A percentile compares a stretch with the other conserved stretches of the same genome.
phyloP scores from a whole-genome alignment of 306 rosid species.

The Urtica urens region DNA sequence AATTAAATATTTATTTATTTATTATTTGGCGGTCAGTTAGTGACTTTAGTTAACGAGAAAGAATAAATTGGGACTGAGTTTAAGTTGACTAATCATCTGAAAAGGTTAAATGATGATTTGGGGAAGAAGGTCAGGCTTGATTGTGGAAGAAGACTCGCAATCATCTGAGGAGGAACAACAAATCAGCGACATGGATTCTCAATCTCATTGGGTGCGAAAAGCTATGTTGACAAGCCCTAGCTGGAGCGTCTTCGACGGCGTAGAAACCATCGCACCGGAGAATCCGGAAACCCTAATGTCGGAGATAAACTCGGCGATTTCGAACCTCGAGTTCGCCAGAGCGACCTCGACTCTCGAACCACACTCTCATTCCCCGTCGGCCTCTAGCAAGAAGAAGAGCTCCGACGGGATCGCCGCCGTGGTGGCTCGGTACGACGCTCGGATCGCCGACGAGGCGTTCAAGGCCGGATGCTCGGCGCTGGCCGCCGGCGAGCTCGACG shows the following conservation, averaged over 20 bases:
- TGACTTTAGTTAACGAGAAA: no score
- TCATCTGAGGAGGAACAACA: neutral
- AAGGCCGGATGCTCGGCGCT: conserved; percentile 76
- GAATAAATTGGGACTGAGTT: neutral
- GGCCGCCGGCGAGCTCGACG: conserved; percentile 62
- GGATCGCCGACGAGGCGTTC: conserved; percentile 67
- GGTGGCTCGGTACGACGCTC: conserved; percentile 33
- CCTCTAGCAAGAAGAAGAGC: conserved; percentile 7
- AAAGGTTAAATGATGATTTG: neutral
- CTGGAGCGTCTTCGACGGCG: conserved; percentile 67
- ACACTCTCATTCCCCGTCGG: conserved; percentile 13
- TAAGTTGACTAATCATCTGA: neutral
- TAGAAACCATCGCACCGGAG: conserved; percentile 47
- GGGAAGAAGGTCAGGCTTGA: neutral
- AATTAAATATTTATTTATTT: neutral
- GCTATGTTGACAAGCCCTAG: conserved; percentile 8
- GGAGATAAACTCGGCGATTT: conserved; percentile 73
- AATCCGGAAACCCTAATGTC: conserved; percentile 69
- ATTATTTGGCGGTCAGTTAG: neutral
- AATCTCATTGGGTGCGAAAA: conserved; percentile 28
- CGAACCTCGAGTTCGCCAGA: conserved; percentile 54
- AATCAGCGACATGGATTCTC: neutral
- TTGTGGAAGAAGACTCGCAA: neutral
- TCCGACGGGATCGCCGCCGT: conserved; percentile 6
- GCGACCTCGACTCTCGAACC: conserved; percentile 42